Evolutionary conservation across 2,329 filamentous ascomycete genomes (phyloP), one percentile per base, ranked within the genome.

Genomic region (Penicillium brevicompactum): DNA sequence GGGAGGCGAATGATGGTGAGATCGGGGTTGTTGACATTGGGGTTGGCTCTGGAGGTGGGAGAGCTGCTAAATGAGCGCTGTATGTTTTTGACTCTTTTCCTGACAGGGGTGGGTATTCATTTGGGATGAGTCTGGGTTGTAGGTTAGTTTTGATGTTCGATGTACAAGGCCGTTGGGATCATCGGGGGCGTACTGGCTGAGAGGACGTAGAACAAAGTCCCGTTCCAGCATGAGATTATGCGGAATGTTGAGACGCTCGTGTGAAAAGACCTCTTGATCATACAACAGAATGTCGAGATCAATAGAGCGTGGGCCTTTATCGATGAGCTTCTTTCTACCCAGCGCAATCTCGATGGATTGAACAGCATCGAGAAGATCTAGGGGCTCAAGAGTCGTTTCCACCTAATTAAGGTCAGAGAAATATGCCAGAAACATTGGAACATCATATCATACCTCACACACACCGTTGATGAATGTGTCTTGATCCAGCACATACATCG

Each of bases 401-500:
- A 97, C 85, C 91, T 96, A 16, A 37, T 27, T 8, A n/a, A 37
- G 4, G n/a, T n/a, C 6, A 37, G 13, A 37, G 34, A n/a, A n/a
- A n/a, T n/a, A n/a, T n/a, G n/a, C n/a, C n/a, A n/a, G n/a, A n/a
- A n/a, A n/a, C n/a, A n/a, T n/a, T n/a, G n/a, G n/a, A n/a, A n/a
- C n/a, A n/a, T n/a, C n/a, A n/a, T 2, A 14, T 37, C 85, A 71
- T 73, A 95, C 92, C 86, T 96, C 90, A 73, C 91, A 96, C 54
- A 87, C 92, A 18, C 92, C 94, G 70, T 99, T 99, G 46, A 97
- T 78, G 70, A 99, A 99, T 30, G 85, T 84, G 59, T 87, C 87
- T 73, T 99, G 94, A 60, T 97, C 89, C 59, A 89, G 78, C 60
- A 97, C 89, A 74, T 99, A 99, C 94, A 99, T 99, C 21, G 94